These are phyloP conservation scores for Fusarium clavum DNA, from an alignment of 2,329 filamentous ascomycete genomes.

Conservation along the genomic window DNA sequence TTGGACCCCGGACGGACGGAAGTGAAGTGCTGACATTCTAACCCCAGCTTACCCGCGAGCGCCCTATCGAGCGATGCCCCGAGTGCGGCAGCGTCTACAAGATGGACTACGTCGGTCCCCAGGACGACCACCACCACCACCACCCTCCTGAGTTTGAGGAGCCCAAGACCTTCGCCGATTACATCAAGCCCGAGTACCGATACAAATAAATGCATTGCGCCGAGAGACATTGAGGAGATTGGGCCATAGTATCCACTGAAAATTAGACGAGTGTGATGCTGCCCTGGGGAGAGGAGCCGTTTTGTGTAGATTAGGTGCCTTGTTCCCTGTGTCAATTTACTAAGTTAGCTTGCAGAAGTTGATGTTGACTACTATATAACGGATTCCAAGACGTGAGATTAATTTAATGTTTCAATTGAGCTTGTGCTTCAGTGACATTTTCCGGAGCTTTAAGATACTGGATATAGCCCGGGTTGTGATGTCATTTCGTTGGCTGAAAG, in stretches of 20 bases:
- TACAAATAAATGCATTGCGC: conserved; percentile 63
- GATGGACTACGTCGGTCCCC: conserved; percentile 94
- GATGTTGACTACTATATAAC: conserved; percentile 42
- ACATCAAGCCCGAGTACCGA: conserved; percentile 93
- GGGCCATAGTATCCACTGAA: conserved; percentile 43
- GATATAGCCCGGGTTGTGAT: conserved; percentile 14
- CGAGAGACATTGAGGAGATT: conserved; percentile 20
- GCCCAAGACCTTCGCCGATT: conserved; percentile 97
- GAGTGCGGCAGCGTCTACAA: conserved; percentile 98
- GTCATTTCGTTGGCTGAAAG: conserved; percentile 25
- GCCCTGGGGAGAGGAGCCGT: conserved; percentile 41
- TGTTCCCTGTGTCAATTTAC: conserved; percentile 52
- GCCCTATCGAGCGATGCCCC: conserved; percentile 92
- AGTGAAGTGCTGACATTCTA: conserved; percentile 28
- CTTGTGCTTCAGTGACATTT: not conserved
- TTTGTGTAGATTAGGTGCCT: conserved; percentile 58
- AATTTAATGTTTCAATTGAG: conserved; percentile 7
- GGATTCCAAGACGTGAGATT: conserved; percentile 2
- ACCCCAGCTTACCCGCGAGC: conserved; percentile 81
- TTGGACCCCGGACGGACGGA: conserved; percentile 27
- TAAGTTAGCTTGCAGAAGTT: conserved; percentile 49
- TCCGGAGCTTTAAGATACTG: not conserved
- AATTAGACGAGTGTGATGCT: conserved; percentile 42
- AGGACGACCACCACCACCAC: conserved; percentile 76
- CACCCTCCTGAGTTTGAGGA: conserved; percentile 76